Base-by-base conservation (phyloP, 2,329 filamentous ascomycete genomes). In the Aspergillus sp. region DNA sequence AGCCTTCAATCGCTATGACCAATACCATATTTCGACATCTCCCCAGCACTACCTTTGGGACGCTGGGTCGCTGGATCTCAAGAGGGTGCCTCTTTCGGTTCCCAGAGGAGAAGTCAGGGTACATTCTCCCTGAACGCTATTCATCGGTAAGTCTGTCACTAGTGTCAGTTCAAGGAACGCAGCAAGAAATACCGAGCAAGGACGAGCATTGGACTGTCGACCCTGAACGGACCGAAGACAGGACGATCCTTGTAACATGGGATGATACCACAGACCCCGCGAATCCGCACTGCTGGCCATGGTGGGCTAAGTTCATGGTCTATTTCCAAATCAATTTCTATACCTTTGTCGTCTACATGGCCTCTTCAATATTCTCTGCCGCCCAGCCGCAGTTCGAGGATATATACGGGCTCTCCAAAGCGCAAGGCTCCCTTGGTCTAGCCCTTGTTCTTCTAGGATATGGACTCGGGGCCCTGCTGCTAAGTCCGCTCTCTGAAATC, bases 271-370 rank as follows among this genome's bases (percentile, higher is more conserved):
- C 67, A 32, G 66, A 69, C 47, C 49, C 47, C 2, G 66, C 64
- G 26, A 68, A 68, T 17, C 66, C 67, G 2, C 67, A 71, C 55
- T 73, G 73, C 49, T 74, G 71, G 71, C 65, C 65, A 12, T 66
- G 64, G 44, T 47, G 54, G 39, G 68, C 69, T 50, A 71, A 72
- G 15, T 62, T 61, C 17, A 60, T 66, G 8, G 56, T 70, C 4
- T 38, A 61, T 3, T 56, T 57, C 0, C 22, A 68, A 11, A 20
- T 53, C 2, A 24, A 11, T 4, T 8, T 38, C 11, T 38, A 36
- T 9, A 45, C 50, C 1, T 18, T 50, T 4, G 5, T 15, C n/a
- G 41, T 53, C 30, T 53, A 53, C 9, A 44, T 53, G 1, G 50
- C 17, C 6, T 38, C 50, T 1, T 44, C 50, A 13, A 22, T 53